These are phyloP conservation scores for Iris pallida DNA, from an alignment of 116 monocot species.

Conservation along the genomic window DNA sequence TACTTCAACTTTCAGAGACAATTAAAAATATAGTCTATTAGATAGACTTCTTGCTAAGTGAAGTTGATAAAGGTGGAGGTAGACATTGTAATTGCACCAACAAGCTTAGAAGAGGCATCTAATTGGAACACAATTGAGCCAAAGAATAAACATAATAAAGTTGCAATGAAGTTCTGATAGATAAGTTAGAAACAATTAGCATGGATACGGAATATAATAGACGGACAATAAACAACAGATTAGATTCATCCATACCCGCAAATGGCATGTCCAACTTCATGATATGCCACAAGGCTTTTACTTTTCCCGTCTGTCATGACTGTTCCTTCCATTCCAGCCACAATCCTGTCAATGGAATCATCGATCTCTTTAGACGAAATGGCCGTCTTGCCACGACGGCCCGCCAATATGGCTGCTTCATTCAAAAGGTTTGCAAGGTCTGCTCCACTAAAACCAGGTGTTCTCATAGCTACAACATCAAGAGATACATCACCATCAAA, in stretches of 20 bases:
- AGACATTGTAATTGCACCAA: too few relatives aligned
- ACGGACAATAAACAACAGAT: not conserved
- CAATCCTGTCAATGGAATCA: slow-evolving; percentile 96
- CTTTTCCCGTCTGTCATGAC: slow-evolving; percentile 97
- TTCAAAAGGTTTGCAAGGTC: slow-evolving; percentile 93
- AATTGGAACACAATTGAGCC: too few relatives aligned
- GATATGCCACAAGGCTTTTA: slow-evolving; percentile 94
- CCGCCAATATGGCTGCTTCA: slow-evolving; percentile 91
- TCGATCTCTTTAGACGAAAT: slow-evolving; percentile 94
- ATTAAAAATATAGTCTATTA: too few relatives aligned
- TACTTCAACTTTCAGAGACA: too few relatives aligned
- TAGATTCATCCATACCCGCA: slow-evolving; percentile 54
- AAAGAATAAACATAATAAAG: not conserved
- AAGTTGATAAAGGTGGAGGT: too few relatives aligned
- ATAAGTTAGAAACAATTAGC: not conserved
- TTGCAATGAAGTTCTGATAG: not conserved
- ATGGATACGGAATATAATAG: not conserved
- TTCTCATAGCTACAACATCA: slow-evolving; percentile 53
- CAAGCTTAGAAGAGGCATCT: too few relatives aligned
- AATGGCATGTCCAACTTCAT: slow-evolving; percentile 96
- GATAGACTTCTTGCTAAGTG: too few relatives aligned
- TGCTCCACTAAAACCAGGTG: slow-evolving; percentile 77
- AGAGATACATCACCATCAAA: slow-evolving; percentile 53
- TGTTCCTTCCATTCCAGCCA: slow-evolving; percentile 98
- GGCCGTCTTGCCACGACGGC: slow-evolving; percentile 70